Evolutionary conservation across 2,329 filamentous ascomycete genomes (phyloP), one percentile per base, ranked within the genome.

Genomic region (Bipolaris zeicola): DNA sequence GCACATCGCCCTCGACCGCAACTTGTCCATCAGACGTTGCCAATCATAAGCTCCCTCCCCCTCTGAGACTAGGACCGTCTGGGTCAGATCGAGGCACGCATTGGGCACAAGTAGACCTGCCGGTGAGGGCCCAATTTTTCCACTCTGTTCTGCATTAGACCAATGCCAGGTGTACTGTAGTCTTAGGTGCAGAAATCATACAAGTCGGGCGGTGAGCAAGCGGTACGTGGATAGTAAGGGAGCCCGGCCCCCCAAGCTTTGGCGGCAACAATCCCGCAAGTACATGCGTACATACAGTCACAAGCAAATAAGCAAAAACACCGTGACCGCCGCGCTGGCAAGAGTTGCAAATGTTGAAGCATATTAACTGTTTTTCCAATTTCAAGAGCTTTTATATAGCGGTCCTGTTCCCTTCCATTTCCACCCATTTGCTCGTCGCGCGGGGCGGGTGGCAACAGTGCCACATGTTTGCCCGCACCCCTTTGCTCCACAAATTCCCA

Each of bases 301-400:
- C 34, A 24, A 33, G 28, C 18, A 22, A 38, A 18, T 41, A 39
- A 24, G 46, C 39, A 20, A 26, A 34, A 34, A 34, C 38, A 34
- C 6, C 4, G 14, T 33, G 10, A 10, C 28, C 6, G 22, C 38
- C 7, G 13, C 11, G 4, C 5, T 7, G 14, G 5, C 20, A 36
- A 24, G 8, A 28, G 20, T 16, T 28, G 3, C 24, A 6, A 39
- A n/a, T 36, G 36, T 1, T 52, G 7, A 51, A 50, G 50, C 24
- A 50, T 69, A 69, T 69, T 28, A 68, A 68, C 42, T 69, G 66
- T 69, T 69, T 69, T 69, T 69, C 67, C 63, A 69, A 70, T 70
- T 70, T 66, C 48, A 64, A 48, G 52, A 58, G 65, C 68, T 70
- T 71, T 68, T 68, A 61, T 65, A 61, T 65, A 60, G 58, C 55